These are phyloP conservation scores for Pythium coloratum DNA, from an alignment of 352 stramenopile species.

Conservation along the genomic window DNA sequence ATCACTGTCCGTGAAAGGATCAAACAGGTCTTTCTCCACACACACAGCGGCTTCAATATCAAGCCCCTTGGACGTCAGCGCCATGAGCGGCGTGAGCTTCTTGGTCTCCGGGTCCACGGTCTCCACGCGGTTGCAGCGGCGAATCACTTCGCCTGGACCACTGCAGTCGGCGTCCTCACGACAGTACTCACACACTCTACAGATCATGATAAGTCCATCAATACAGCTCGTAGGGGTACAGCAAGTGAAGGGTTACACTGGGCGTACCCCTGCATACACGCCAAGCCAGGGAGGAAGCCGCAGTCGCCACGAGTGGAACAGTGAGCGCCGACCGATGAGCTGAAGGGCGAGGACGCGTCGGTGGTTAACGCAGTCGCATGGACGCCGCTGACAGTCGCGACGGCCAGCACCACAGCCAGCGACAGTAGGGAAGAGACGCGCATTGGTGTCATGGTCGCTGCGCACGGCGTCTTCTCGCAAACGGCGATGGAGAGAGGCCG, in stretches of 20 bases:
- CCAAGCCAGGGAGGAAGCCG: conserved; percentile 71
- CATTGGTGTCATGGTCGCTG: background rate
- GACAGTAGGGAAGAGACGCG: background rate
- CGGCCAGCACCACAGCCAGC: background rate
- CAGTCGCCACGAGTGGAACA: conserved; percentile 62
- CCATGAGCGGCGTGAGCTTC: conserved; percentile 36
- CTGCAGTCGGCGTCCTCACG: conserved; percentile 61
- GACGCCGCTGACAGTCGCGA: background rate
- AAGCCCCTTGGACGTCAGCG: conserved; percentile 33
- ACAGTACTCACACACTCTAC: conserved; percentile 74
- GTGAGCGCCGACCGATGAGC: conserved; percentile 39
- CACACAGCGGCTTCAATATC: conserved; percentile 54
- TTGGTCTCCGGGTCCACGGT: conserved; percentile 35
- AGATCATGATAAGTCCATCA: conserved; percentile 2
- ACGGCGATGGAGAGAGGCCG: background rate
- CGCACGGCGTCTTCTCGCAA: background rate
- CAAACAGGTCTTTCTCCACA: conserved; percentile 83
- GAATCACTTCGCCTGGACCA: conserved; percentile 43
- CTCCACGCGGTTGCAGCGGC: conserved; percentile 56
- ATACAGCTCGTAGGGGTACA: no score
- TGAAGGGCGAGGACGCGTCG: conserved; percentile 23
- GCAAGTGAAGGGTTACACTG: no score
- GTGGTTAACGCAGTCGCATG: background rate
- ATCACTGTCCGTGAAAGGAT: conserved; percentile 72
- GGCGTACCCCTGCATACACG: conserved; percentile 59